These are phyloP conservation scores for Primulina tabacum DNA, from an alignment of 257 asterid genomes.

Conservation along the genomic window DNA sequence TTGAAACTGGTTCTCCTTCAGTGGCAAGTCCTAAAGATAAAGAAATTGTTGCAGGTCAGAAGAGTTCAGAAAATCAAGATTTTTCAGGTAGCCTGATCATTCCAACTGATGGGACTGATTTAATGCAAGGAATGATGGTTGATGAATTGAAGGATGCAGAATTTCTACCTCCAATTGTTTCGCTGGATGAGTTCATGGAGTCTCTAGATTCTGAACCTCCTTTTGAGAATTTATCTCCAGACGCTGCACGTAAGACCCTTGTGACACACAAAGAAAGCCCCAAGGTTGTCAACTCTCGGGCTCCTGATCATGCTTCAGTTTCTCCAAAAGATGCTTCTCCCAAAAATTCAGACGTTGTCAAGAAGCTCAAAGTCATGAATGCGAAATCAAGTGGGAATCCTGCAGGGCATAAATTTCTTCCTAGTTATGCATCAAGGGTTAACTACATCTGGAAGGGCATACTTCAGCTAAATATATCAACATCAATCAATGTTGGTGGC, in stretches of 20 bases:
- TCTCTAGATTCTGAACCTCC: constrained; percentile 95
- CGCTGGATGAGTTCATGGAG: constrained; percentile 95
- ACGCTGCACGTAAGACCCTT: constrained; percentile 35
- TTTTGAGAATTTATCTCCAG: constrained; percentile 58
- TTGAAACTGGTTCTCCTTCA: constrained; percentile 36
- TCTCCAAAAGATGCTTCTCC: constrained; percentile 36
- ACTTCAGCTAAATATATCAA: constrained; percentile 62
- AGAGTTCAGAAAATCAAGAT: constrained; percentile 53
- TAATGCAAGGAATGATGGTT: constrained; percentile 94
- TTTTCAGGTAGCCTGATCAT: constrained; percentile 59
- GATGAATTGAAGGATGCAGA: constrained; percentile 87
- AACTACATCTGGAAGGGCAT: constrained; percentile 69
- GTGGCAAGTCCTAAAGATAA: constrained; percentile 37
- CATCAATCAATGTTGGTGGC: constrained; percentile 56
- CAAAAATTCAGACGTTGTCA: constrained; percentile 34
- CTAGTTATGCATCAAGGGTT: constrained; percentile 29
- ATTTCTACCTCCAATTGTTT: constrained; percentile 86
- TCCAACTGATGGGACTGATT: constrained; percentile 84
- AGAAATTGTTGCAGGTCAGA: constrained; percentile 35
- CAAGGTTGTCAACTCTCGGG: constrained; percentile 27
- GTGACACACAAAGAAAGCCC: constrained; percentile 38
- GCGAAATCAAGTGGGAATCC: constrained; percentile 32
- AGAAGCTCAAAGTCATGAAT: constrained; percentile 21
- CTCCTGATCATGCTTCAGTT: constrained; percentile 37
- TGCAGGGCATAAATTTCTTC: constrained; percentile 30